Percentiles rank a stretch among this genome's conserved stretches.
Evolutionary conservation across 1,284 basidiomycete species (phyloP).

Genomic region (Melampsora americana): DNA sequence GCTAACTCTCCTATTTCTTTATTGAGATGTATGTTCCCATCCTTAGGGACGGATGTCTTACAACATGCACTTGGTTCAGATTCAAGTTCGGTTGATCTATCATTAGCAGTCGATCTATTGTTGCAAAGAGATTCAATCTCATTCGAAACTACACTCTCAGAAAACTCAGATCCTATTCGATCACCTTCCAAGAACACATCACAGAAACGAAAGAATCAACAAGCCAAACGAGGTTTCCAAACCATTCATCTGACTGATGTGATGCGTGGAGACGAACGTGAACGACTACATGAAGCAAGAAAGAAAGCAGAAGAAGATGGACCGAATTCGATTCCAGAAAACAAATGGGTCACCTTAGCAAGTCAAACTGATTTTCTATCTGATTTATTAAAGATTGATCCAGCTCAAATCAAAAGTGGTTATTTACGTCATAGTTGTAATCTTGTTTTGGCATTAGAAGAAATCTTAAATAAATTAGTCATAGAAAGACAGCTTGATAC

Average conservation of each 20-base stretch:
- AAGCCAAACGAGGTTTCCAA: neutral
- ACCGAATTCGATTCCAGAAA: neutral
- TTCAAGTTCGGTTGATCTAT: neutral
- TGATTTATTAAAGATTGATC: slow-evolving; percentile 1
- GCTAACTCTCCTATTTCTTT: neutral
- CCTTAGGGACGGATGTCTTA: neutral
- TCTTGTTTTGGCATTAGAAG: slow-evolving; percentile 24
- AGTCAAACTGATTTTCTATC: slow-evolving; percentile 23
- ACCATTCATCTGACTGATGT: slow-evolving; percentile 25
- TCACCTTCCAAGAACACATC: neutral
- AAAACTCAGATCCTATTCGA: neutral
- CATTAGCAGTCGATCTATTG: neutral
- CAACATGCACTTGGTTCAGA: neutral
- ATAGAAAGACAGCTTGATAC: neutral
- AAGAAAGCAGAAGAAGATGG: neutral
- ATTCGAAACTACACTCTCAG: neutral
- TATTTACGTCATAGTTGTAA: slow-evolving; percentile 18
- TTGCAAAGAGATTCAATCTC: neutral
- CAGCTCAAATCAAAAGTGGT: neutral
- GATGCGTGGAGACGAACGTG: slow-evolving; percentile 5
- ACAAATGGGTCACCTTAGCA: slow-evolving; percentile 14
- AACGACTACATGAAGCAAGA: neutral
- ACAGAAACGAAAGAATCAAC: neutral
- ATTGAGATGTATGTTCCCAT: neutral
- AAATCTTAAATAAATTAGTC: slow-evolving; percentile 13